Percentiles rank a stretch among this genome's conserved stretches.
Conservation (phyloP, 768 basidiomycete species). For the Suillus alpinus region DNA sequence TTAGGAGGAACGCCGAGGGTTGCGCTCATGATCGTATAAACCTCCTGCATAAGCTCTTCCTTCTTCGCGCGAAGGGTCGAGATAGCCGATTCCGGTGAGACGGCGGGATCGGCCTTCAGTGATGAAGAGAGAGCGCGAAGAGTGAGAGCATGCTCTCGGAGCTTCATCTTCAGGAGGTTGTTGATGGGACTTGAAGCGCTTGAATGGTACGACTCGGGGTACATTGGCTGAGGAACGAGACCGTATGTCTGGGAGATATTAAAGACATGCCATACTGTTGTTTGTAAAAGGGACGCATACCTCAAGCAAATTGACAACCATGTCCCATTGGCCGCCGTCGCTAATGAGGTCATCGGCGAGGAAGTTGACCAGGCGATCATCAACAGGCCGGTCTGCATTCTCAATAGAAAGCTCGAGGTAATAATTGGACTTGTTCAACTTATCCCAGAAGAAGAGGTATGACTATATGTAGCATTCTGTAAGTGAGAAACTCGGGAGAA, state of each 20-base stretch:
- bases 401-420: constrained; percentile 88
- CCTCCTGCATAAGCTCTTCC: constrained; percentile 77
- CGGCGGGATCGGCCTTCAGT: constrained; percentile 43
- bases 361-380: constrained; percentile 79
- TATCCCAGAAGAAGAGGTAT: constrained; percentile 96
- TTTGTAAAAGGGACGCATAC: constrained; percentile 29
- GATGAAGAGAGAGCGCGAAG: constrained; percentile 63
- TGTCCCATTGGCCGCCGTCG: constrained; percentile 96
- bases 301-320: constrained; percentile 70
- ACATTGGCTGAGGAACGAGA: constrained; percentile 77
- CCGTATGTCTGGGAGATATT: constrained; percentile 63
- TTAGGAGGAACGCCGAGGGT: constrained; percentile 84
- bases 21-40: constrained; percentile 82
- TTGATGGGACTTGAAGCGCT: constrained; percentile 72
- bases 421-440: constrained; percentile 87
- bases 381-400: constrained; percentile 73
- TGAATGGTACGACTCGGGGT: constrained; percentile 84
- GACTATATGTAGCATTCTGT: constrained; percentile 39
- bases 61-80: constrained; percentile 75
- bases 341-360: constrained; percentile 76
- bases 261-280: neutral
- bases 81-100: constrained; percentile 46
- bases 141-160: constrained; percentile 85
- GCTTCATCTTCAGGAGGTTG: constrained; percentile 79
- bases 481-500: constrained; percentile 6